Conservation (phyloP, 768 basidiomycete genomes). For the Chalciporus chontae region DNA sequence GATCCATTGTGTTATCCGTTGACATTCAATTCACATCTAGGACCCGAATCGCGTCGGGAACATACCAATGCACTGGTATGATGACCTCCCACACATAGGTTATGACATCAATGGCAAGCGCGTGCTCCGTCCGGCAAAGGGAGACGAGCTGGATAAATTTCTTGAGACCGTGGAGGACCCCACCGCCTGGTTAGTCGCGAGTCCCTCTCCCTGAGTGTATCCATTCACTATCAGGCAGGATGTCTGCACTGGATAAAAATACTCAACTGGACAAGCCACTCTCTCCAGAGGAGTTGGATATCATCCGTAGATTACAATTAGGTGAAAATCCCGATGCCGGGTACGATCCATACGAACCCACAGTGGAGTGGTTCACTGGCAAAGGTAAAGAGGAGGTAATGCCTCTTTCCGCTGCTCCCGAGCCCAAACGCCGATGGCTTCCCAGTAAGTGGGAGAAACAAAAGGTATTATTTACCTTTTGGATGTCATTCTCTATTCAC, state of each 20-base stretch:
- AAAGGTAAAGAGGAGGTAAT: slow-evolving; percentile 92
- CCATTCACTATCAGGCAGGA: slow-evolving; percentile 48
- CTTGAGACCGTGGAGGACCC: slow-evolving; percentile 91
- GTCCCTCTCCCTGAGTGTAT: neutral
- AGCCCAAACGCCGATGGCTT: slow-evolving; percentile 95
- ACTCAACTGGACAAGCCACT: slow-evolving; percentile 83
- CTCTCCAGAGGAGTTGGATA: slow-evolving; percentile 87
- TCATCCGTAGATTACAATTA: slow-evolving; percentile 86
- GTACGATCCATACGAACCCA: slow-evolving; percentile 93
- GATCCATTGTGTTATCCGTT: neutral
- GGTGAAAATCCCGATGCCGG: slow-evolving; percentile 87
- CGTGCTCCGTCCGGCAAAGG: slow-evolving; percentile 88
- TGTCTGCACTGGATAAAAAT: slow-evolving; percentile 87
- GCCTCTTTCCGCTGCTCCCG: slow-evolving; percentile 88
- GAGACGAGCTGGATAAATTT: slow-evolving; percentile 97
- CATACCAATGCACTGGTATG: slow-evolving; percentile 98
- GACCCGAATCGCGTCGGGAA: slow-evolving; percentile 93
- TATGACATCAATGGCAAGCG: slow-evolving; percentile 95
- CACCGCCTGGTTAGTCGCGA: slow-evolving; percentile 64
- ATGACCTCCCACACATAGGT: slow-evolving; percentile 98
- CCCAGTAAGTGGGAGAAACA: slow-evolving; percentile 99
- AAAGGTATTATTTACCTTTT: slow-evolving; percentile 56
- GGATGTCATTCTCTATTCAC: slow-evolving; percentile 2
- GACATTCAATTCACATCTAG: slow-evolving; percentile 38
- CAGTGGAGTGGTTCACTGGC: slow-evolving; percentile 95